Percentiles rank a stretch among this genome's conserved stretches.
These are phyloP conservation scores for Magnusiomyces magnusii DNA, from an alignment of 1,139 yeast species.

Conservation along the genomic window DNA sequence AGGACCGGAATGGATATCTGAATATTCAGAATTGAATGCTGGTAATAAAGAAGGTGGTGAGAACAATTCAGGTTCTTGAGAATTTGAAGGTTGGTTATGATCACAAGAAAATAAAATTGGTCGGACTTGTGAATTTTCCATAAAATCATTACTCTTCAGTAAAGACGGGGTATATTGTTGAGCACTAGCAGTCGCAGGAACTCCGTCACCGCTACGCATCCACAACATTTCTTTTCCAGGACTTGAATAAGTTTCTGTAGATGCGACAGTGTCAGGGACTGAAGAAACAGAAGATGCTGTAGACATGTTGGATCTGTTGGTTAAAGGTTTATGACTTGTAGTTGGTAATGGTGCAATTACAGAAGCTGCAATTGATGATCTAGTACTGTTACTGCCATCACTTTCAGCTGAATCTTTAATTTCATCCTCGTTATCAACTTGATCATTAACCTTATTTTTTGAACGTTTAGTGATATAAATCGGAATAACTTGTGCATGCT, in stretches of 20 bases:
- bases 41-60: too few species aligned
- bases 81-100: too few species aligned
- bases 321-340: not conserved
- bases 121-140: too few species aligned
- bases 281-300: constrained; percentile 19
- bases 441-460: not conserved
- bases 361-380: not conserved
- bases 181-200: not conserved
- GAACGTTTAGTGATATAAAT: not conserved
- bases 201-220: constrained; percentile 11
- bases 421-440: not conserved
- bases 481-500: not conserved
- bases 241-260: constrained; percentile 3
- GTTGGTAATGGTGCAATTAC: not conserved
- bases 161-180: not conserved
- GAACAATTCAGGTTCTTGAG: too few species aligned
- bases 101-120: too few species aligned
- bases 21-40: not conserved
- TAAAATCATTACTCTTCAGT: constrained; percentile 7
- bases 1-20: not conserved
- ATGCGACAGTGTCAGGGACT: constrained; percentile 4
- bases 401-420: not conserved
- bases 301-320: constrained; percentile 13
- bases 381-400: not conserved
- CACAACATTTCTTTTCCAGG: constrained; percentile 20